Evolutionary conservation across 371 early-diverging fungal genomes (phyloP).

Genomic region (Mortierella sp.): DNA sequence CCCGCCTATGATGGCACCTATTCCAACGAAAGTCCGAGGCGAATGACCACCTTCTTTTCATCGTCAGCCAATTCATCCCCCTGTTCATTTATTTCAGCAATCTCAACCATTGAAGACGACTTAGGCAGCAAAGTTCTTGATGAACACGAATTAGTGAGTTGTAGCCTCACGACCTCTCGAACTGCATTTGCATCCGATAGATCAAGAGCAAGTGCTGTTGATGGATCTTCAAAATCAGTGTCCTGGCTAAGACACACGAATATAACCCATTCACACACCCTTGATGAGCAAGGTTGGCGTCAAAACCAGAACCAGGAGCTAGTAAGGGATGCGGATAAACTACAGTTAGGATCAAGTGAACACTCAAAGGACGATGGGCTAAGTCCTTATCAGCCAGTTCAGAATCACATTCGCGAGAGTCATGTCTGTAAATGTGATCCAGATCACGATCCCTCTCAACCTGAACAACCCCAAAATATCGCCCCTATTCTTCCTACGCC

Average conservation of each 20-base stretch:
- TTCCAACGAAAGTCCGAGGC: slow-evolving; percentile 7
- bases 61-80: slow-evolving; percentile 35
- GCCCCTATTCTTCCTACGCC: slow-evolving; percentile 19
- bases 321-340: slow-evolving; percentile 13
- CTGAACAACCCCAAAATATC: neutral
- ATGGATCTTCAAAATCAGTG: slow-evolving; percentile 6
- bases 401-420: slow-evolving; percentile 4
- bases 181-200: neutral
- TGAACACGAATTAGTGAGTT: slow-evolving; percentile 38
- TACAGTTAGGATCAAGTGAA: slow-evolving; percentile 9
- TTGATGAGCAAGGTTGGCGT: neutral
- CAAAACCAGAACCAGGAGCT: slow-evolving; percentile 10
- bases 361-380: neutral
- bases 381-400: neutral
- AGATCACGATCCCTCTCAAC: slow-evolving; percentile 9
- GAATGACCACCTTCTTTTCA: slow-evolving; percentile 7
- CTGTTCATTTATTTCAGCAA: slow-evolving; percentile 43
- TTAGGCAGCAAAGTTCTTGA: slow-evolving; percentile 9
- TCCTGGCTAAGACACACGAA: slow-evolving; percentile 2
- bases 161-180: slow-evolving; percentile 17
- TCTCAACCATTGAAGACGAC: slow-evolving; percentile 16
- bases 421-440: slow-evolving; percentile 11
- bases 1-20: neutral
- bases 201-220: neutral
- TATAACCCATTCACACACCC: neutral